These are phyloP conservation scores for Onygenales sp. DNA, from an alignment of 2,329 filamentous ascomycete genomes.

Conservation along the genomic window DNA sequence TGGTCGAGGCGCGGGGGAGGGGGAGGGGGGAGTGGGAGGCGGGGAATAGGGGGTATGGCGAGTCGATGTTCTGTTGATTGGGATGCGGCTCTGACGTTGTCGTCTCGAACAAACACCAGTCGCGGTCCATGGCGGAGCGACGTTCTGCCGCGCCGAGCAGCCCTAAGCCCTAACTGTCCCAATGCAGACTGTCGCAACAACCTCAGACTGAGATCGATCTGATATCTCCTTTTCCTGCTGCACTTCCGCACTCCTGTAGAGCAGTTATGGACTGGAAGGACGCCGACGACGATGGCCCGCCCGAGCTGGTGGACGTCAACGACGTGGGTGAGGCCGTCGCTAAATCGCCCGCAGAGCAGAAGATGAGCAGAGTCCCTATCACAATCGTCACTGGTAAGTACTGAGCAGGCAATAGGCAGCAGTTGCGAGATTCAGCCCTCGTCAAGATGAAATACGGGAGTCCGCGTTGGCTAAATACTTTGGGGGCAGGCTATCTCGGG, in stretches of 20 bases:
- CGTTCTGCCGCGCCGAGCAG: conserved; percentile 8
- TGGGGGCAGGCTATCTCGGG: conserved; percentile 70
- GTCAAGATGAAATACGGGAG: not conserved
- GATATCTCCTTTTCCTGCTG: not conserved
- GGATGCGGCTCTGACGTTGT: not conserved
- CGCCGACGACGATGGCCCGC: conserved; percentile 33
- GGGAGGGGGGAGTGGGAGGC: not conserved
- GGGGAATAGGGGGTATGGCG: not conserved
- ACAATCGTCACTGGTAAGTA: conserved; percentile 40
- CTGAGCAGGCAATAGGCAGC: not conserved
- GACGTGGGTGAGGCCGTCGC: conserved; percentile 14
- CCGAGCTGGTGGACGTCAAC: conserved; percentile 34
- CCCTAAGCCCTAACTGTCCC: conserved; percentile 26
- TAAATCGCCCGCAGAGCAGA: conserved; percentile 18
- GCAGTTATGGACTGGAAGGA: conserved; percentile 6
- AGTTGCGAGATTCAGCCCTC: too few relatives aligned
- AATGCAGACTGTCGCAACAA: not conserved
- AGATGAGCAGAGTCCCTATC: conserved; percentile 36
- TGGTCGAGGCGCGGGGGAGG: conserved; percentile 14
- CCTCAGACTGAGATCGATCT: not conserved
- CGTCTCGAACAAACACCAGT: not conserved
- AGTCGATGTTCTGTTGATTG: not conserved
- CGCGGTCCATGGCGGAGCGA: not conserved
- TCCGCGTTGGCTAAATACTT: conserved; percentile 1
- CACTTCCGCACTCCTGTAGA: not conserved